Evolutionary conservation across 805 yeast species (phyloP).

Genomic region (Hanseniaspora nectarophila): DNA sequence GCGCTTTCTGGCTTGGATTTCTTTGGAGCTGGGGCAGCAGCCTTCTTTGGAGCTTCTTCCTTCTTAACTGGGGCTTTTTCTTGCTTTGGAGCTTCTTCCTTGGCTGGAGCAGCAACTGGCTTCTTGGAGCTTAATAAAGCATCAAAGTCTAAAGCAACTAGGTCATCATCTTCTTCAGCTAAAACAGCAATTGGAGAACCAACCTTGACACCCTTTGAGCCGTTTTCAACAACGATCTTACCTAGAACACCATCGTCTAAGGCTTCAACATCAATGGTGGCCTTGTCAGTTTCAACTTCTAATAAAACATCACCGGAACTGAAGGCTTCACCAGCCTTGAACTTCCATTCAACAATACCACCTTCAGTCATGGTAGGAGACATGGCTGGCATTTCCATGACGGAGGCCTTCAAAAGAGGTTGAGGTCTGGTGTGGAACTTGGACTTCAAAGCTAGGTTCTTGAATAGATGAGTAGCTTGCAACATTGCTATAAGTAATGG

Average conservation of each 20-base stretch:
- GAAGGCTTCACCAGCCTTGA: slow-evolving; percentile 63
- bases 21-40: slow-evolving; percentile 13
- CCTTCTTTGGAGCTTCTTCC: slow-evolving; percentile 16
- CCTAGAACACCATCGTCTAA: slow-evolving; percentile 85
- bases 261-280: slow-evolving; percentile 74
- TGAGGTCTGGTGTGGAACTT: slow-evolving; percentile 8
- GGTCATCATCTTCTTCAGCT: slow-evolving; percentile 82
- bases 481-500: background rate
- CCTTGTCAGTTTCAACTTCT: slow-evolving; percentile 80
- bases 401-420: slow-evolving; percentile 23
- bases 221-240: slow-evolving; percentile 55
- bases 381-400: slow-evolving; percentile 94
- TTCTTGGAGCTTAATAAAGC: slow-evolving; percentile 34
- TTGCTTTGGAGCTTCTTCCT: slow-evolving; percentile 19
- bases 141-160: slow-evolving; percentile 41
- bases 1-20: slow-evolving; percentile 14
- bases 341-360: slow-evolving; percentile 81
- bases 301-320: slow-evolving; percentile 69
- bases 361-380: slow-evolving; percentile 98
- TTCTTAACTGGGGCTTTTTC: slow-evolving; percentile 17
- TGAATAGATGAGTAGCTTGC: background rate
- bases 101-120: slow-evolving; percentile 20
- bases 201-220: slow-evolving; percentile 69
- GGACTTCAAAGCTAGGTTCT: background rate
- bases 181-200: slow-evolving; percentile 81